Conservation (phyloP, 2,329 filamentous ascomycete genomes). For the Aureobasidium zeae region DNA sequence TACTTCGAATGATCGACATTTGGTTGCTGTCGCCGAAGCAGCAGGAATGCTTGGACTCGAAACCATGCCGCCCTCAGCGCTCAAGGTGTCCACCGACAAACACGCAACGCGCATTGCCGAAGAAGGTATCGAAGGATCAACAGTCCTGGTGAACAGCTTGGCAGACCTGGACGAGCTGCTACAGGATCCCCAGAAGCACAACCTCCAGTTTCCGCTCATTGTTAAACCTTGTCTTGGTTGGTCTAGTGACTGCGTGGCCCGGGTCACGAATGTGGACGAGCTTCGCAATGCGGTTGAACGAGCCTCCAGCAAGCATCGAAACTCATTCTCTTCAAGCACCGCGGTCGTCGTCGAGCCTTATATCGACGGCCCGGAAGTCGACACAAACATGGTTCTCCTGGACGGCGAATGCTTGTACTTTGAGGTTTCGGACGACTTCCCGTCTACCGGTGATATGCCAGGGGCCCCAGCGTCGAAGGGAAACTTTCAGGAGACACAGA, state of each 20-base stretch:
- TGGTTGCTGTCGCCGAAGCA: neutral
- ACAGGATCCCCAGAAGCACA: neutral
- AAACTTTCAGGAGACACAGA: neutral
- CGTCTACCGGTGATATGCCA: neutral
- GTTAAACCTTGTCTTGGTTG: neutral
- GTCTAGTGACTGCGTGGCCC: neutral
- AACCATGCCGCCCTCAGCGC: no score
- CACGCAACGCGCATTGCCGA: neutral
- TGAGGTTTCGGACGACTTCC: neutral
- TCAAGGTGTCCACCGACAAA: neutral
- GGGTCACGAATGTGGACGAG: neutral
- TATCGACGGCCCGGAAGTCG: neutral
- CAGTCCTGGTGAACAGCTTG: no score
- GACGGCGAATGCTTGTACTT: neutral
- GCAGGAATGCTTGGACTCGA: neutral
- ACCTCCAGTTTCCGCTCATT: neutral
- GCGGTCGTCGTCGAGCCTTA: neutral
- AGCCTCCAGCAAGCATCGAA: neutral
- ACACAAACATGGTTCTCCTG: neutral
- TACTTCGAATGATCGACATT: neutral
- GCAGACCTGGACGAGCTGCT: neutral
- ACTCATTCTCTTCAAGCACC: neutral
- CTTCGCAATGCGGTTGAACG: neutral
- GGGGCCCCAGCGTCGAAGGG: neutral
- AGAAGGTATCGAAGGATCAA: no score